Conservation (phyloP, 768 basidiomycete species). For the Pleurotus giganteus region DNA sequence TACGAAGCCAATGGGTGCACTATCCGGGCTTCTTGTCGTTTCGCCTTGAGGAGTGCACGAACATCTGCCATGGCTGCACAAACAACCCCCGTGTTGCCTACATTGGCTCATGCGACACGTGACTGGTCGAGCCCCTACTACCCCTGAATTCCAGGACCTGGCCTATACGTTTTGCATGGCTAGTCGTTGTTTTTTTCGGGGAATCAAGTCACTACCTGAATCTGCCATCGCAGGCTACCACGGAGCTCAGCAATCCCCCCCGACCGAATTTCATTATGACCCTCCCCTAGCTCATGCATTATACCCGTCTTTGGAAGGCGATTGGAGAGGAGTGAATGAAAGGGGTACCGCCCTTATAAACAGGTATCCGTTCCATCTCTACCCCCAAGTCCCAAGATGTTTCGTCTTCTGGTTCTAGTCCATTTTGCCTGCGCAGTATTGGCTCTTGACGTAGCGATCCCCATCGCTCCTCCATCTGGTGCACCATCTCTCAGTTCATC, state of each 20-base stretch:
- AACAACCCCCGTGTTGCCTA: not conserved
- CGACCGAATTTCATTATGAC: no score
- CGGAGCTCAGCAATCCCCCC: no score
- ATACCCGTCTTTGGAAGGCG: no score
- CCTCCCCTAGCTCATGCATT: no score
- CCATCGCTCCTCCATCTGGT: conserved; percentile 31
- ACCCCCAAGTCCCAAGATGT: not conserved
- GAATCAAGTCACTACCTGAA: no score
- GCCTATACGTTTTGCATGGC: no score
- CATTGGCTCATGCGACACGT: not conserved
- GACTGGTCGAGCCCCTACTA: not conserved
- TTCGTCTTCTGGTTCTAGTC: not conserved
- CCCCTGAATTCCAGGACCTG: not conserved
- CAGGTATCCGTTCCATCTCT: not conserved
- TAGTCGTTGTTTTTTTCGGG: no score
- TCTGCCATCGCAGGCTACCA: no score
- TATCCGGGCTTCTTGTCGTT: conserved; percentile 72
- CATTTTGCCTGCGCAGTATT: conserved; percentile 17
- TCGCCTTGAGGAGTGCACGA: conserved; percentile 80
- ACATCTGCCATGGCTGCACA: conserved; percentile 63
- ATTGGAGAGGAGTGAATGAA: no score
- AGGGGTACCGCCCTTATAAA: no score
- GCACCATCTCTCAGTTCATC: conserved; percentile 40
- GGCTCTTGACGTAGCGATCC: conserved; percentile 34
- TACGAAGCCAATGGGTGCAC: conserved; percentile 75